Evolutionary conservation across 1,139 yeast genomes (phyloP).

Genomic region (Yamadazyma oceani): DNA sequence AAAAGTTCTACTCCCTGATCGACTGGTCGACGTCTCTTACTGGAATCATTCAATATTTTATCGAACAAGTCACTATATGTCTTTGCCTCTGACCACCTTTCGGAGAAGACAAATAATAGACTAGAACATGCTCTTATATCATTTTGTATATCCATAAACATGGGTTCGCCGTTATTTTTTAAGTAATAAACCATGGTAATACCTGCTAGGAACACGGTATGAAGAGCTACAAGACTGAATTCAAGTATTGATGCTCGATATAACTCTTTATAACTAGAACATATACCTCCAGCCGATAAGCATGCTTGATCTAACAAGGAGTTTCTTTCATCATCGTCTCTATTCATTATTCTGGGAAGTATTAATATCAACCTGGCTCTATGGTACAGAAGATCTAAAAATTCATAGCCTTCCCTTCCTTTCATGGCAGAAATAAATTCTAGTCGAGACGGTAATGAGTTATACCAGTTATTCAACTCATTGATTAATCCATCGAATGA

Average conservation of each 20-base stretch:
- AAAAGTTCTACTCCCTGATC: conserved; percentile 1
- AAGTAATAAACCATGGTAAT: conserved; percentile 16
- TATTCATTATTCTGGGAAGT: conserved; percentile 14
- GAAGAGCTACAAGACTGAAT: conserved; percentile 17
- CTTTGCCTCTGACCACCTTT: conserved; percentile 18
- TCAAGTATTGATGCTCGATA: conserved; percentile 15
- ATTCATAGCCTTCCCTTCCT: conserved; percentile 16
- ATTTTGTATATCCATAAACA: conserved; percentile 13
- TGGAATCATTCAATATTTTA: conserved; percentile 10
- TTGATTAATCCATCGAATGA: conserved; percentile 11
- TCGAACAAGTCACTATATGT: conserved; percentile 17
- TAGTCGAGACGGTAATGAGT: conserved; percentile 9
- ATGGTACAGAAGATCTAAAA: conserved; percentile 16
- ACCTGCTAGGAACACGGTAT: conserved; percentile 15
- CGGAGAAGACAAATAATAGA: conserved; percentile 15
- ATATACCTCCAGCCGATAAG: conserved; percentile 16
- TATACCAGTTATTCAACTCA: conserved; percentile 13
- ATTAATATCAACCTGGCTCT: conserved; percentile 15
- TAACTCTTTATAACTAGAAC: conserved; percentile 14
- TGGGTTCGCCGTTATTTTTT: conserved; percentile 13
- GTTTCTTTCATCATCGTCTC: conserved; percentile 7
- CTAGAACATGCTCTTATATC: conserved; percentile 17
- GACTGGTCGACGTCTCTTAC: background rate
- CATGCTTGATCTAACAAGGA: conserved; percentile 15
- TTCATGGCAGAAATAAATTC: conserved; percentile 12